phyloP scores from a whole-genome alignment of 2,329 filamentous ascomycete species.

The Coniochaeta ligniaria region DNA sequence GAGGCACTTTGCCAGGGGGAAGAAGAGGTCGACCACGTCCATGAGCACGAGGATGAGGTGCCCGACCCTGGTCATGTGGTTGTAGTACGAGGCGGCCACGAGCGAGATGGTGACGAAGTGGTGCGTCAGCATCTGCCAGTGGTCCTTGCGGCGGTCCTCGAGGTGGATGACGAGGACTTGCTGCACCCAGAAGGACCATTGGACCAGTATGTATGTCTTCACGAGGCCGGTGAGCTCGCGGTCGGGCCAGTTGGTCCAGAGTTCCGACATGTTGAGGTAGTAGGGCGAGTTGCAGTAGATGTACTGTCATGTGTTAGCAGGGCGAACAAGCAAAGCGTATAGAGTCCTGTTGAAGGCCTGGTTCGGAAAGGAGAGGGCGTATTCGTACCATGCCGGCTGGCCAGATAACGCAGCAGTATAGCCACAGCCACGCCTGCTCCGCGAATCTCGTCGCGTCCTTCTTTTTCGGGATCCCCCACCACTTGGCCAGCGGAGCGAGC shows the following conservation, averaged over 20 bases:
- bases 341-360: no score
- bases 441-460: slow-evolving; percentile 74
- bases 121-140: slow-evolving; percentile 86
- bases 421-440: slow-evolving; percentile 79
- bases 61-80: slow-evolving; percentile 75
- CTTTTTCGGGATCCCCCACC: slow-evolving; percentile 60
- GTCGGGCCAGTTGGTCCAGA: slow-evolving; percentile 76
- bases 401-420: slow-evolving; percentile 77
- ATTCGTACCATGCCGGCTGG: slow-evolving; percentile 65
- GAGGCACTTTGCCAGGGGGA: slow-evolving; percentile 77
- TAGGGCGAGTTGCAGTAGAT: slow-evolving; percentile 68
- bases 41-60: slow-evolving; percentile 80
- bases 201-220: slow-evolving; percentile 80
- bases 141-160: slow-evolving; percentile 81
- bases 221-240: slow-evolving; percentile 62
- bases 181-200: slow-evolving; percentile 85
- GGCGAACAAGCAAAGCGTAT: background rate
- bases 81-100: slow-evolving; percentile 71
- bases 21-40: slow-evolving; percentile 79
- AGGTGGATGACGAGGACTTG: slow-evolving; percentile 86
- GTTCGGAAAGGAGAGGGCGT: background rate
- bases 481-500: slow-evolving; percentile 65
- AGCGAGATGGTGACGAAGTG: slow-evolving; percentile 78
- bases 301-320: slow-evolving; percentile 44
- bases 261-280: slow-evolving; percentile 62